Base-by-base conservation (phyloP, 345 rosid genomes). In the Noccaea caerulescens region DNA sequence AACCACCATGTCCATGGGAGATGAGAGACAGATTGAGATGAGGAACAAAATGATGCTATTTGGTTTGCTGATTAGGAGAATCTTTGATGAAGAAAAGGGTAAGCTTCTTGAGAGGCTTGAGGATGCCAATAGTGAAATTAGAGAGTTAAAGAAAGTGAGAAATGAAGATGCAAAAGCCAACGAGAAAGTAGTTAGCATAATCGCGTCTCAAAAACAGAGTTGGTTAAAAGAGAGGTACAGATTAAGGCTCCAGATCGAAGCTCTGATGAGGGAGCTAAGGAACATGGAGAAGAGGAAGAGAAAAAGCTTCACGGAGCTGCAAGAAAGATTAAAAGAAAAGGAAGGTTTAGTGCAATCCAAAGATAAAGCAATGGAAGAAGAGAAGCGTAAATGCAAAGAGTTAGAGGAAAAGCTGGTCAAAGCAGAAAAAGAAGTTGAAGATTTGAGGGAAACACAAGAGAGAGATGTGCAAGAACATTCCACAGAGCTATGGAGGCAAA, bases 151-250 rank as follows among this genome's bases (percentile, higher is more conserved):
- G 85, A 83, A 84, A 75, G 60, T 75, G 51, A 84, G 97, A 63
- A 83, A 65, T 0, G 95, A 87, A 81, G 97, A 89, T 65, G 97
- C 93, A 5, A 91, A 80, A 71, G 99, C 97, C 7, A 94, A 91
- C 55, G 99, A 94, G 88, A 94, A 89, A 66, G 97, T 88, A 56
- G 96, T 89, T 27, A 59, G 95, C 42, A 91, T 94, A 49, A 82
- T 84, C 70, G 95, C 99, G 3, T 83, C 89, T 3, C 96, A 87
- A 43, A 97, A 91, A 76, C 97, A 94, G 80, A 78, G 76, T 50
- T 94, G 99, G 99, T 77, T 91, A 16, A 71, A 43, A 14, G 96
- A 91, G 62, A 89, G 82, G 81, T 88, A 78, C 81, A 79, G 65
- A 72, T 83, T 87, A 7, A 66, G 77, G 71, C 88, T 82, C 52